These are phyloP conservation scores for Polyporus arcularius DNA, from an alignment of 768 basidiomycete species.

Conservation along the genomic window DNA sequence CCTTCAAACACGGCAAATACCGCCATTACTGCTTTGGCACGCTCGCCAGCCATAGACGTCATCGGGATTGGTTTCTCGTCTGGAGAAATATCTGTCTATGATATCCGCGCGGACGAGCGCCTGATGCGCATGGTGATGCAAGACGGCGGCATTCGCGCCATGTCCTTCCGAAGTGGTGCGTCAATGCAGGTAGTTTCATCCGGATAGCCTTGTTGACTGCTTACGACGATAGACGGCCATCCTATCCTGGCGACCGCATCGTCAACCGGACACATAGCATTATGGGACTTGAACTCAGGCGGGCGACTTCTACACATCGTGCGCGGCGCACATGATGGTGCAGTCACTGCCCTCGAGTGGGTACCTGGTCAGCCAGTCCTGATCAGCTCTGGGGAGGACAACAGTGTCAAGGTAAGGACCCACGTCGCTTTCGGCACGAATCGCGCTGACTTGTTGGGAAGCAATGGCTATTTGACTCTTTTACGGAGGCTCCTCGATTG, in stretches of 20 bases:
- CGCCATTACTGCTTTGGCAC: constrained; percentile 77
- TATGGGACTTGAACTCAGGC: constrained; percentile 89
- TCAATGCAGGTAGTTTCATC: neutral
- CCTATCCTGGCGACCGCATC: constrained; percentile 88
- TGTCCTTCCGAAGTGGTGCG: constrained; percentile 86
- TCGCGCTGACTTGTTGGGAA: constrained; percentile 30
- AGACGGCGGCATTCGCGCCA: constrained; percentile 70
- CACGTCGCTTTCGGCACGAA: no score
- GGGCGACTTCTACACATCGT: constrained; percentile 84
- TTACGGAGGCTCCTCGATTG: constrained; percentile 79
- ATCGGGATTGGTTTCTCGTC: constrained; percentile 90
- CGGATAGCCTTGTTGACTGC: no score
- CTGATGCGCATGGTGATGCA: constrained; percentile 91
- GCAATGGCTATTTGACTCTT: constrained; percentile 99
- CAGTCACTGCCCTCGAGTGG: constrained; percentile 85
- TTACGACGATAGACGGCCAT: constrained; percentile 64
- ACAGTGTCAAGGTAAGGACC: constrained; percentile 81
- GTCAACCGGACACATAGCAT: constrained; percentile 82
- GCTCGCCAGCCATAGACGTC: constrained; percentile 96
- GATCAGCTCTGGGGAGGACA: constrained; percentile 89
- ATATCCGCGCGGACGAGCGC: constrained; percentile 87
- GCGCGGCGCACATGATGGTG: constrained; percentile 86
- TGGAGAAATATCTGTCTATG: constrained; percentile 87
- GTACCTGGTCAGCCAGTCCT: constrained; percentile 90
- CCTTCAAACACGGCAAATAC: constrained; percentile 30